Percentiles rank a stretch among this genome's conserved stretches.
phyloP scores from a whole-genome alignment of 2,329 filamentous ascomycete species.

The Aureobasidium sp. region DNA sequence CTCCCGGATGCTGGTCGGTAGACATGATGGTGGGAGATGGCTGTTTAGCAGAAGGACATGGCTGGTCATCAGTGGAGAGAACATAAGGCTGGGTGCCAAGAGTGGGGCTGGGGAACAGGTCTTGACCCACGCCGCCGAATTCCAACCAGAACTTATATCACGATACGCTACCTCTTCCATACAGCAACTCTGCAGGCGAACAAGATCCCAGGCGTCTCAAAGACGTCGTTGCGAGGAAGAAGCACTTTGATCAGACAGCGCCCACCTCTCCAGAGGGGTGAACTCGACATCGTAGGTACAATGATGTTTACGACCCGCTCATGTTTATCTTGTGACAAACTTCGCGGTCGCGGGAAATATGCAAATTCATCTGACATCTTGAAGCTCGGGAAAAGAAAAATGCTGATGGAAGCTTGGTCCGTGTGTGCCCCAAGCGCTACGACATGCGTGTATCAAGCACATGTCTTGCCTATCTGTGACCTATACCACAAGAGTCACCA shows the following conservation, averaged over 20 bases:
- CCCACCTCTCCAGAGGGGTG: too few species aligned
- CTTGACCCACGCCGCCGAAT: background rate
- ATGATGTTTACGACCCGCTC: too few species aligned
- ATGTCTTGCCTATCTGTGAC: background rate
- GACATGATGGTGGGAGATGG: slow-evolving; percentile 9
- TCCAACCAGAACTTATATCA: background rate
- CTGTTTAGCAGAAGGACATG: background rate
- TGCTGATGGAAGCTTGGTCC: too few species aligned
- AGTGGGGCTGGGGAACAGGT: background rate
- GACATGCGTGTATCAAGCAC: background rate
- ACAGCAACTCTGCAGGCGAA: too few species aligned
- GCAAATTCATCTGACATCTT: too few species aligned
- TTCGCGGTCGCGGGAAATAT: too few species aligned
- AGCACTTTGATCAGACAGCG: too few species aligned
- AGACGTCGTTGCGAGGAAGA: too few species aligned
- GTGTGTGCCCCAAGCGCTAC: background rate
- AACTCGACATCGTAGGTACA: background rate
- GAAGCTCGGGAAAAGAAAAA: too few species aligned
- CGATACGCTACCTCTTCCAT: too few species aligned
- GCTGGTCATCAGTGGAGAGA: background rate
- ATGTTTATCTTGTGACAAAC: too few species aligned
- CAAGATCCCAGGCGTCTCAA: too few species aligned
- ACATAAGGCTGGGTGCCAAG: background rate
- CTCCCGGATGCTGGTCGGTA: slow-evolving; percentile 4
- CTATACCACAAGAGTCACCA: background rate